Conservation (phyloP, 768 basidiomycete species). For the Mycena vulgaris region DNA sequence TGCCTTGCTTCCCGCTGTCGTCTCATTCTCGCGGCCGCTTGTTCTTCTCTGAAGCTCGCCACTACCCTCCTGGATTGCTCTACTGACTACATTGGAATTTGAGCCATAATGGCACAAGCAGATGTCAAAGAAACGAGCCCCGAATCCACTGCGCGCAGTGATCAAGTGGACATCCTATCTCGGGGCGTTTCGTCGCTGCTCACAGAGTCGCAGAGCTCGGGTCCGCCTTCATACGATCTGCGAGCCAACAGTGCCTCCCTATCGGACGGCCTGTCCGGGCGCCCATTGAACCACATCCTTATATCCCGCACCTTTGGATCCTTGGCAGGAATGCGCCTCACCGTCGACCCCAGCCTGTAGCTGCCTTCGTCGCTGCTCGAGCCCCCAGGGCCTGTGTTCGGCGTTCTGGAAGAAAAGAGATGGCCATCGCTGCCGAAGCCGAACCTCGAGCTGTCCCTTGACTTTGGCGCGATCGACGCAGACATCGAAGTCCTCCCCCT, state of each 20-base stretch:
- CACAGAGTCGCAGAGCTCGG: neutral
- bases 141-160: neutral
- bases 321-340: neutral
- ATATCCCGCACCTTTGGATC: constrained; percentile 7
- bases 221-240: constrained; percentile 2
- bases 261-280: neutral
- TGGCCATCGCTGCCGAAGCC: neutral
- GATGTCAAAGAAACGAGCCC: neutral
- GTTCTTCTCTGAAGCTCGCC: neutral
- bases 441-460: constrained; percentile 3
- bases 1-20: too few relatives aligned
- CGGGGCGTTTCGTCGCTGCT: neutral
- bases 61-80: neutral
- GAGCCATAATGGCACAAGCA: constrained; percentile 2
- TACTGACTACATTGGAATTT: neutral
- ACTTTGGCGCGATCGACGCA: constrained; percentile 13
- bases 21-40: neutral
- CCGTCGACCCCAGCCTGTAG: constrained; percentile 8
- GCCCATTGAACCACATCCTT: constrained; percentile 16
- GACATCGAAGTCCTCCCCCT: constrained; percentile 6
- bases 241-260: too few relatives aligned
- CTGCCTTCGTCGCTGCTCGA: neutral
- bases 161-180: too few relatives aligned
- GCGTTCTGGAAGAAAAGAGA: too few relatives aligned
- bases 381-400: neutral